Evolutionary conservation across 1,139 yeast species (phyloP).

Genomic region (Nadsonia starkeyi-henricii): DNA sequence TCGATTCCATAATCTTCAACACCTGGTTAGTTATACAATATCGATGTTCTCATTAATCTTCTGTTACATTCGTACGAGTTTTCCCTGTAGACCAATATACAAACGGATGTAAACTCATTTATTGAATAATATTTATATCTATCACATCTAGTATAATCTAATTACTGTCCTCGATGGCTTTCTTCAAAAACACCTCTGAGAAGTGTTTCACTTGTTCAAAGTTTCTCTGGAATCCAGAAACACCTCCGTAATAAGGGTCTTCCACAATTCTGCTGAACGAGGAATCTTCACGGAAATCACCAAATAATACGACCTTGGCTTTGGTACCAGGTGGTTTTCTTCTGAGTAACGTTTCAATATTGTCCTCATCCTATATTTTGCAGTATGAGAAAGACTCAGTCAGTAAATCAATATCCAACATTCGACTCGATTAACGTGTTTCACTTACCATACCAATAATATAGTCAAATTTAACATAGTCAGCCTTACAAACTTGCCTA

Average conservation of each 20-base stretch:
- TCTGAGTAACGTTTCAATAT: conserved; percentile 43
- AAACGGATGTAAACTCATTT: too few species aligned
- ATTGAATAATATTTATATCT: too few species aligned
- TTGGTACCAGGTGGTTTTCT: conserved; percentile 42
- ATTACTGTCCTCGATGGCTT: neutral
- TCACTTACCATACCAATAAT: conserved; percentile 53
- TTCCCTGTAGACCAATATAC: too few species aligned
- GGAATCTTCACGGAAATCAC: conserved; percentile 51
- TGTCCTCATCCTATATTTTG: conserved; percentile 39
- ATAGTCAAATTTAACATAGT: conserved; percentile 65
- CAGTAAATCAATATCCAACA: too few species aligned
- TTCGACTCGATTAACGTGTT: too few species aligned
- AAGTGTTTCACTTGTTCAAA: conserved; percentile 64
- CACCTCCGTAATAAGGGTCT: conserved; percentile 89
- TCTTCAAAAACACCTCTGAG: conserved; percentile 18
- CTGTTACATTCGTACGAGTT: too few species aligned
- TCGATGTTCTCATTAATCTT: too few species aligned
- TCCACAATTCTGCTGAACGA: conserved; percentile 43
- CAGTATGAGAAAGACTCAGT: neutral
- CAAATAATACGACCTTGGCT: conserved; percentile 46
- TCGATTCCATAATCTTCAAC: too few species aligned
- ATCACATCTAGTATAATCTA: too few species aligned
- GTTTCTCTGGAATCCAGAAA: conserved; percentile 65
- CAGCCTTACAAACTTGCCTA: conserved; percentile 46
- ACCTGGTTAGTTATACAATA: too few species aligned